A percentile compares a stretch with the other conserved stretches of the same genome.
Conservation (phyloP, 78 protist species). For the Dictyostelium intermedium region DNA sequence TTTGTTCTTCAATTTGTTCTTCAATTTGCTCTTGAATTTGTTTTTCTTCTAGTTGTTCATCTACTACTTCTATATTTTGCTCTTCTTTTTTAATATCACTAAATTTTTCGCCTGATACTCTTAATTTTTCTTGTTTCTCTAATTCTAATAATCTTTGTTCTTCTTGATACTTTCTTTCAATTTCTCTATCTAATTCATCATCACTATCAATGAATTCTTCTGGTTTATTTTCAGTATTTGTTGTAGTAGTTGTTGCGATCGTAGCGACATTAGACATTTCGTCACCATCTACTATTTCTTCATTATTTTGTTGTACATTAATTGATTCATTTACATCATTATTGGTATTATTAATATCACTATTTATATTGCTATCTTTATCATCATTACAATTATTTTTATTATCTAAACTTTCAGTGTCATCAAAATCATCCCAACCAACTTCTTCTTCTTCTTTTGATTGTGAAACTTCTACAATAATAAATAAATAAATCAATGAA, state of each 20-base stretch:
- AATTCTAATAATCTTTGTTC: conserved; percentile 7
- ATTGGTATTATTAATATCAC: not conserved
- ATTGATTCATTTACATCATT: not conserved
- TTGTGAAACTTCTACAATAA: conserved; percentile 14
- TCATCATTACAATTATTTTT: not conserved
- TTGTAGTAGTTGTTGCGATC: not conserved
- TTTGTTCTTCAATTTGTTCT: not conserved
- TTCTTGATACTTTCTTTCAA: conserved; percentile 45
- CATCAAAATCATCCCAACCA: conserved; percentile 60
- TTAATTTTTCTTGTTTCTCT: conserved; percentile 1
- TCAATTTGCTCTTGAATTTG: not conserved
- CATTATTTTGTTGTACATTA: not conserved
- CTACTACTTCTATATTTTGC: not conserved
- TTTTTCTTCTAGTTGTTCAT: not conserved
- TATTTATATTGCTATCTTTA: not conserved
- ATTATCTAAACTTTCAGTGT: not conserved
- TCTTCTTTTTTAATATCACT: not conserved
- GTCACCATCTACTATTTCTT: not conserved
- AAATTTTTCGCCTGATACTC: not conserved
- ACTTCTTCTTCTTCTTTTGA: conserved; percentile 57
- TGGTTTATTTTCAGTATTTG: not conserved
- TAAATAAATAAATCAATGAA: too few relatives aligned
- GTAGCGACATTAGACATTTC: not conserved
- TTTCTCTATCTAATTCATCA: conserved; percentile 50
- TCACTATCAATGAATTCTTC: conserved; percentile 34